Percentiles rank a stretch among this genome's conserved stretches.
These are phyloP conservation scores for Diaporthe citriasiana DNA, from an alignment of 2,329 filamentous ascomycete genomes.

Conservation along the genomic window DNA sequence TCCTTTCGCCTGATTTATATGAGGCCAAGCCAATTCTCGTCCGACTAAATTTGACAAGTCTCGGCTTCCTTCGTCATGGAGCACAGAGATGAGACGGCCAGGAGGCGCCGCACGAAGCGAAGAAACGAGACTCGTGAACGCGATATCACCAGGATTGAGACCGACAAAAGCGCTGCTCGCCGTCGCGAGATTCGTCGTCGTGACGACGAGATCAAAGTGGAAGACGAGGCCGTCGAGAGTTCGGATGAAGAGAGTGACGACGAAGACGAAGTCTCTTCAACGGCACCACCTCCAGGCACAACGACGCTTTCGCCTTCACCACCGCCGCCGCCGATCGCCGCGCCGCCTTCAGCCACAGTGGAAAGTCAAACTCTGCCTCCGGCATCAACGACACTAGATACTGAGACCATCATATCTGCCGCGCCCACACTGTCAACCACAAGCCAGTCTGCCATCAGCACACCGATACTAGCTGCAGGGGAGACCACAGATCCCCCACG, in stretches of 20 bases:
- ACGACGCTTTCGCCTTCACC: neutral
- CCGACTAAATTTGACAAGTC: conserved; percentile 18
- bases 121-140: conserved; percentile 13
- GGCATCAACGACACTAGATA: conserved; percentile 11
- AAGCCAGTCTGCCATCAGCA: conserved; percentile 10
- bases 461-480: neutral
- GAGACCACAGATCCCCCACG: conserved; percentile 19
- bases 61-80: conserved; percentile 24
- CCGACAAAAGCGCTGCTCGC: conserved; percentile 6
- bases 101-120: conserved; percentile 14
- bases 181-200: conserved; percentile 9
- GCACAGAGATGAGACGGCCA: conserved; percentile 8
- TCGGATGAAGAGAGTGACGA: conserved; percentile 23
- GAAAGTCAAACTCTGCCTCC: neutral
- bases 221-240: neutral
- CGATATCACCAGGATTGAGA: conserved; percentile 10
- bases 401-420: neutral
- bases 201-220: neutral
- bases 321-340: neutral
- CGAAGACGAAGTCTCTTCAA: conserved; percentile 12
- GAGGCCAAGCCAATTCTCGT: conserved; percentile 24
- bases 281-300: neutral
- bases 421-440: neutral
- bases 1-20: neutral
- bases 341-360: conserved; percentile 11